Evolutionary conservation across 2,329 filamentous ascomycete species (phyloP).

Genomic region (Talaromyces sp.): DNA sequence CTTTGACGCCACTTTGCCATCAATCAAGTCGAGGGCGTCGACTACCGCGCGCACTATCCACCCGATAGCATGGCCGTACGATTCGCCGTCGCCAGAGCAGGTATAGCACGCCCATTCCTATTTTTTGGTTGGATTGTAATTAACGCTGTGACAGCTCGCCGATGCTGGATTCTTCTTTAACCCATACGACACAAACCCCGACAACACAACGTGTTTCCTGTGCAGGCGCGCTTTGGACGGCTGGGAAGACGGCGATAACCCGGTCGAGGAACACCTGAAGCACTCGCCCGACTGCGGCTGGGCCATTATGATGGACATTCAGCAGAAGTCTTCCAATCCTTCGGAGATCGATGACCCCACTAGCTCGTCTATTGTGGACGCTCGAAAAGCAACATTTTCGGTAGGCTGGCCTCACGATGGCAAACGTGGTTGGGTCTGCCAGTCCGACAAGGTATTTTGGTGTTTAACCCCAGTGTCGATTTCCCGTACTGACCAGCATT

Average conservation of each 20-base stretch:
- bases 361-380: constrained; percentile 64
- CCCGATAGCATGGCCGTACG: constrained; percentile 70
- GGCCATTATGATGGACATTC: constrained; percentile 67
- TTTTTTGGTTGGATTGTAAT: not conserved
- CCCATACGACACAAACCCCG: constrained; percentile 66
- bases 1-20: constrained; percentile 61
- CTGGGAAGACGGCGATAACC: constrained; percentile 84
- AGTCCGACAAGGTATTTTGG: constrained; percentile 67
- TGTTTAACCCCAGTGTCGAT: not conserved
- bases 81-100: constrained; percentile 58
- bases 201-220: constrained; percentile 86
- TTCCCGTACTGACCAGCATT: not conserved
- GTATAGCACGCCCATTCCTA: constrained; percentile 42
- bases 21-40: constrained; percentile 66
- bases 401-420: constrained; percentile 81
- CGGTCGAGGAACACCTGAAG: constrained; percentile 76
- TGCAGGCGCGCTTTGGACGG: constrained; percentile 81
- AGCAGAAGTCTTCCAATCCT: constrained; percentile 35
- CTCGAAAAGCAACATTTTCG: constrained; percentile 78
- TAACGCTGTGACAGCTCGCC: constrained; percentile 59
- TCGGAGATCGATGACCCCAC: constrained; percentile 66
- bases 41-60: constrained; percentile 52
- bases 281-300: constrained; percentile 81
- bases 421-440: constrained; percentile 85
- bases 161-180: constrained; percentile 87